A percentile compares a stretch with the other conserved stretches of the same genome.
Conservation (phyloP, 75 land plant genomes). For the Larix kaempferi region DNA sequence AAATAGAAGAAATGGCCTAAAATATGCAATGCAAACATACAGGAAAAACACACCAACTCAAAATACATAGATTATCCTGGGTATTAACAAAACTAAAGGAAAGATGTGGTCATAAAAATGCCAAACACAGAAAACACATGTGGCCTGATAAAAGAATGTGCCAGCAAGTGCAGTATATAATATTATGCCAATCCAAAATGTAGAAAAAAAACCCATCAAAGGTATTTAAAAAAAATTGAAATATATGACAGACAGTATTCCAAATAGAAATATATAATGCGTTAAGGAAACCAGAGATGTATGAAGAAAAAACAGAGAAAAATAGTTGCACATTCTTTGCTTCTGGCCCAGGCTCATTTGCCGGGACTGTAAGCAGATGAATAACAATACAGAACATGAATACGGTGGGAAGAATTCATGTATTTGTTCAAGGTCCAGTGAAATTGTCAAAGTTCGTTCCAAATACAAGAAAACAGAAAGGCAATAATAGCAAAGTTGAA, state of each 20-base stretch:
- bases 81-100: not conserved
- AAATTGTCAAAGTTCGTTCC: not conserved
- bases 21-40: not conserved
- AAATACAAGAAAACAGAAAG: not conserved
- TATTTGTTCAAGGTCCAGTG: not conserved
- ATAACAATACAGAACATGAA: not conserved
- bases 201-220: not conserved
- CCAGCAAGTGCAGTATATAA: not conserved
- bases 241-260: not conserved
- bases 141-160: too few relatives aligned
- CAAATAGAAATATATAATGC: not conserved
- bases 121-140: not conserved
- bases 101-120: not conserved
- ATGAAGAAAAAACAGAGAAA: not conserved
- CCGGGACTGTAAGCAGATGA: not conserved
- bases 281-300: not conserved
- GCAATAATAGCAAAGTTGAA: not conserved
- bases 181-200: not conserved
- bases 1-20: not conserved
- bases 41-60: not conserved
- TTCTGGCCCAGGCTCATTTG: not conserved
- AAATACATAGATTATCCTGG: not conserved
- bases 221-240: not conserved
- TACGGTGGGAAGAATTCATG: too few relatives aligned
- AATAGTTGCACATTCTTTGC: not conserved